Evolutionary conservation across 1,139 yeast species (phyloP).

Genomic region (Yamadazyma sp.): DNA sequence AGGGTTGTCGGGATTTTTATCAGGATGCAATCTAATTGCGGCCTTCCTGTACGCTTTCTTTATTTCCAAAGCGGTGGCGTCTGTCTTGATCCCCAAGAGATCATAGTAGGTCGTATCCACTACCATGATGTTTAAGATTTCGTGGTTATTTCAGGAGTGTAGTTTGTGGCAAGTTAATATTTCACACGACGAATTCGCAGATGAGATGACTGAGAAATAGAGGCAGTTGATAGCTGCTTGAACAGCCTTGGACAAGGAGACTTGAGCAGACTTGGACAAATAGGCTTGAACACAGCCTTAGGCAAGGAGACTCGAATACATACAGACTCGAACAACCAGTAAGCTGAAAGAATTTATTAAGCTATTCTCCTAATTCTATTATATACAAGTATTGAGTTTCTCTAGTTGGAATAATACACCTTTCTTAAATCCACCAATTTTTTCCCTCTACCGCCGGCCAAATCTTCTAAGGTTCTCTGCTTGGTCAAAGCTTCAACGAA

Average conservation of each 20-base stretch:
- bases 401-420: slow-evolving; percentile 68
- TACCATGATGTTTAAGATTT: too few relatives aligned
- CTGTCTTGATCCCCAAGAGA: slow-evolving; percentile 60
- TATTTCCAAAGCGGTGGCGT: slow-evolving; percentile 80
- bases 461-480: slow-evolving; percentile 81
- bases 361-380: slow-evolving; percentile 1
- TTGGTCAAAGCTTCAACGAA: slow-evolving; percentile 81
- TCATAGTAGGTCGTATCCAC: slow-evolving; percentile 92
- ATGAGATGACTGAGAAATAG: too few relatives aligned
- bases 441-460: slow-evolving; percentile 93
- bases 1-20: slow-evolving; percentile 88
- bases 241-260: too few relatives aligned
- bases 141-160: neutral
- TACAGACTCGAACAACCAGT: neutral
- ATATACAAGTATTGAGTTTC: slow-evolving; percentile 6
- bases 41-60: slow-evolving; percentile 91
- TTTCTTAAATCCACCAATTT: slow-evolving; percentile 90
- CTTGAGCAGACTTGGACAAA: too few relatives aligned
- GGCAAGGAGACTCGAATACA: too few relatives aligned
- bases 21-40: slow-evolving; percentile 91
- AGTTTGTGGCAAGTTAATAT: neutral
- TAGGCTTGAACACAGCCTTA: too few relatives aligned
- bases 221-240: too few relatives aligned
- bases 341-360: neutral
- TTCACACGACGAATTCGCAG: slow-evolving; percentile 2